phyloP scores from a whole-genome alignment of 768 basidiomycete species.

The Hypsizygus marmoreus region DNA sequence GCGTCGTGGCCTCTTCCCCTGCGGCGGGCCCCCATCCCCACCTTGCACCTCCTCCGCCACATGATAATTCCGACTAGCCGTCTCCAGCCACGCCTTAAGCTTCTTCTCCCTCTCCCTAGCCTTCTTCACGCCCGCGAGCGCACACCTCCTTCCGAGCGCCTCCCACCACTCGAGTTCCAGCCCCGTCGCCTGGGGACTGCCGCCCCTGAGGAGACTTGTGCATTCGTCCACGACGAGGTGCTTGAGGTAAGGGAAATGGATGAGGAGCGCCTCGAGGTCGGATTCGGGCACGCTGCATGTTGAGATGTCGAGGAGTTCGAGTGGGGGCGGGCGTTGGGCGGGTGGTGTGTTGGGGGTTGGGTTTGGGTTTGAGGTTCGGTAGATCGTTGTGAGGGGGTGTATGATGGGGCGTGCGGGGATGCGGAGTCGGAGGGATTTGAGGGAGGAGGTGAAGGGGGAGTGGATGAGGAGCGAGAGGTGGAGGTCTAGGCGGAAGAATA shows the following conservation, averaged over 20 bases:
- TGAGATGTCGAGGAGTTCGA: slow-evolving; percentile 75
- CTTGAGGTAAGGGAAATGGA: slow-evolving; percentile 49
- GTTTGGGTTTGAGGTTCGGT: neutral
- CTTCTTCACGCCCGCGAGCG: slow-evolving; percentile 58
- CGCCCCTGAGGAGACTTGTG: slow-evolving; percentile 51
- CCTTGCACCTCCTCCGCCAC: slow-evolving; percentile 10
- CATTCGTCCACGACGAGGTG: slow-evolving; percentile 77
- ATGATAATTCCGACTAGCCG: slow-evolving; percentile 1
- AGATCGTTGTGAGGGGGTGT: slow-evolving; percentile 32
- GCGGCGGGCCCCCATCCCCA: slow-evolving; percentile 7
- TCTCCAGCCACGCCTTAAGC: slow-evolving; percentile 53
- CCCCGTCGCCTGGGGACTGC: slow-evolving; percentile 40
- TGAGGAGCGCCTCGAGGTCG: slow-evolving; percentile 57
- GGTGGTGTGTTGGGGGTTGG: slow-evolving; percentile 16
- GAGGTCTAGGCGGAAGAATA: slow-evolving; percentile 73
- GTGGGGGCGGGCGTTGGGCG: slow-evolving; percentile 45
- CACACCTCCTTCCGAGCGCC: slow-evolving; percentile 61
- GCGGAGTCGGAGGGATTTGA: slow-evolving; percentile 65
- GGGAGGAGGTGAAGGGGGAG: slow-evolving; percentile 46
- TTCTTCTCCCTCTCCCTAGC: slow-evolving; percentile 70
- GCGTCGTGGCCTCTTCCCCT: slow-evolving; percentile 27
- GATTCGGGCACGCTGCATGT: slow-evolving; percentile 58
- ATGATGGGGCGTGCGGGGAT: slow-evolving; percentile 68
- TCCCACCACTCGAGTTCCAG: slow-evolving; percentile 44
- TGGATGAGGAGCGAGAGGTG: slow-evolving; percentile 46